Evolutionary conservation across 2,329 filamentous ascomycete species (phyloP).

Genomic region (Claviceps monticola): DNA sequence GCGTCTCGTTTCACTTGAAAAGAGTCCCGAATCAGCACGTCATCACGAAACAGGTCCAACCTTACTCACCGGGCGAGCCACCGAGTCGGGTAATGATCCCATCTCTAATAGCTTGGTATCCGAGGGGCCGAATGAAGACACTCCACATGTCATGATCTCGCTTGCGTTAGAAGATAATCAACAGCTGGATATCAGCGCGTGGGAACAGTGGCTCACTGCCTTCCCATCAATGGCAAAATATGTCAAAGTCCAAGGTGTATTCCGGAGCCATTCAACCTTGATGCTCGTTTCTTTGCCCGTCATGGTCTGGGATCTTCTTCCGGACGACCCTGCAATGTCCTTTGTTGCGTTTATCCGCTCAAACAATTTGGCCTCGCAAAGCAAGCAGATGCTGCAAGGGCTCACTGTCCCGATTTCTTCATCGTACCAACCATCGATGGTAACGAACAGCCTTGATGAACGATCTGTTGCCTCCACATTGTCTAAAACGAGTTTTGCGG

Average conservation of each 20-base stretch:
- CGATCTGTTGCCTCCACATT: slow-evolving; percentile 16
- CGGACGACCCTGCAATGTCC: slow-evolving; percentile 41
- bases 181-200: slow-evolving; percentile 40
- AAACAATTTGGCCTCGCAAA: slow-evolving; percentile 34
- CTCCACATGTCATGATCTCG: slow-evolving; percentile 48
- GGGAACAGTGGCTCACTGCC: slow-evolving; percentile 41
- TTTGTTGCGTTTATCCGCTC: slow-evolving; percentile 47
- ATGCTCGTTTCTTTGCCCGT: slow-evolving; percentile 44
- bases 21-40: slow-evolving; percentile 7
- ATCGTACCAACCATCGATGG: slow-evolving; percentile 8
- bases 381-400: slow-evolving; percentile 8
- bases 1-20: slow-evolving; percentile 16
- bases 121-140: slow-evolving; percentile 37
- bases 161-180: slow-evolving; percentile 45
- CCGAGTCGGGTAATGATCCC: slow-evolving; percentile 11
- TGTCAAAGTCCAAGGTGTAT: slow-evolving; percentile 46
- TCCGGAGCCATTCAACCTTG: slow-evolving; percentile 47
- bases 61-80: slow-evolving; percentile 13
- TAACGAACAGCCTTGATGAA: slow-evolving; percentile 10
- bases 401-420: not conserved
- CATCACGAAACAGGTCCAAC: slow-evolving; percentile 7
- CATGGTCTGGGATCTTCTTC: slow-evolving; percentile 45
- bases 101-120: slow-evolving; percentile 15
- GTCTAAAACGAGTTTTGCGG: slow-evolving; percentile 20
- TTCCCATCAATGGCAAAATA: slow-evolving; percentile 46